These are phyloP conservation scores for Hemileccinum hortonii DNA, from an alignment of 1,284 basidiomycete genomes.

Conservation along the genomic window DNA sequence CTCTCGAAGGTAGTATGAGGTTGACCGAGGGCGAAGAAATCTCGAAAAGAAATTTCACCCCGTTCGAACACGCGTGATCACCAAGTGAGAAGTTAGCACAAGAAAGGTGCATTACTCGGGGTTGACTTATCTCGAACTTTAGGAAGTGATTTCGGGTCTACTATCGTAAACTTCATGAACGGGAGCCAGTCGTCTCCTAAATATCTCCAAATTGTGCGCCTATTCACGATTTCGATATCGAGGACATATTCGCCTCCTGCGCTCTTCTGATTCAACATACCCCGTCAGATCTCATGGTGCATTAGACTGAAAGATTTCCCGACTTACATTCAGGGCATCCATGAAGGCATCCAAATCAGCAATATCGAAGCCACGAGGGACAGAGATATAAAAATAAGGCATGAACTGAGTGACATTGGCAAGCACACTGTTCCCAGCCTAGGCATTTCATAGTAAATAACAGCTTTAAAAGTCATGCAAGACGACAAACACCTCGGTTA, in stretches of 20 bases:
- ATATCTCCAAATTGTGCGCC: slow-evolving; percentile 84
- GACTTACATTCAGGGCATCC: slow-evolving; percentile 75
- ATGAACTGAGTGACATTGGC: slow-evolving; percentile 78
- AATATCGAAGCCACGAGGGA: slow-evolving; percentile 77
- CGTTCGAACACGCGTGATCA: slow-evolving; percentile 80
- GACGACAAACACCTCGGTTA: slow-evolving; percentile 65
- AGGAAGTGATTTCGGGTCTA: slow-evolving; percentile 73
- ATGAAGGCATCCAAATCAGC: slow-evolving; percentile 67
- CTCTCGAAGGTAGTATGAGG: slow-evolving; percentile 79
- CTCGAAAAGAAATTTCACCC: slow-evolving; percentile 74
- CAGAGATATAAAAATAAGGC: slow-evolving; percentile 89
- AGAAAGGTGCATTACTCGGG: background rate
- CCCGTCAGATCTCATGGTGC: slow-evolving; percentile 3
- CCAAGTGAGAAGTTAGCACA: slow-evolving; percentile 20
- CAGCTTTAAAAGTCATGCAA: background rate
- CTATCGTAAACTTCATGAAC: slow-evolving; percentile 82
- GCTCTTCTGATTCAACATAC: slow-evolving; percentile 27
- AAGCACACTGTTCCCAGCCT: slow-evolving; percentile 86
- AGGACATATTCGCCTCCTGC: slow-evolving; percentile 44
- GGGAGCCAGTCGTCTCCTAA: slow-evolving; percentile 73
- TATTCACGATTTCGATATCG: slow-evolving; percentile 61
- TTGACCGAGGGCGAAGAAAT: slow-evolving; percentile 56
- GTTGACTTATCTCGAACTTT: slow-evolving; percentile 84
- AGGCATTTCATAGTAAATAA: slow-evolving; percentile 7
- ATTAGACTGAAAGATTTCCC: background rate